phyloP scores from a whole-genome alignment of 164 flowering plant genomes.

The Aristolochia fimbriata region DNA sequence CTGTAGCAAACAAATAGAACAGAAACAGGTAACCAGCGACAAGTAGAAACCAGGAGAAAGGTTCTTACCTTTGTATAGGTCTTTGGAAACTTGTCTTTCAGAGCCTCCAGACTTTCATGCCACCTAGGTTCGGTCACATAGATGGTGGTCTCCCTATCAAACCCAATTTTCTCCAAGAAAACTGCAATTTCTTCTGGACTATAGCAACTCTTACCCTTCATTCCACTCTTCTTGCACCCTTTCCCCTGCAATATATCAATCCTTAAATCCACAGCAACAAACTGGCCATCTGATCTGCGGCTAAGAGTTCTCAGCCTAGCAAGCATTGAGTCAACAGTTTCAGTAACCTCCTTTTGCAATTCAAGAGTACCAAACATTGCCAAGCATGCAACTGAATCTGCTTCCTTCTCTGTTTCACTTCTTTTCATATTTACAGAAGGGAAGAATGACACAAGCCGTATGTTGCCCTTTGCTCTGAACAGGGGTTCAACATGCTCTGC shows the following conservation, averaged over 20 bases:
- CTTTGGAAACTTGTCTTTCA: constrained; percentile 77
- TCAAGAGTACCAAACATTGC: constrained; percentile 75
- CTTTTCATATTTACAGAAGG: constrained; percentile 80
- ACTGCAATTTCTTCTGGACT: constrained; percentile 55
- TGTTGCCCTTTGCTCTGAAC: constrained; percentile 42
- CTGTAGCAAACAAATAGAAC: neutral
- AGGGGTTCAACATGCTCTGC: constrained; percentile 51
- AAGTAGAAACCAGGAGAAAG: neutral
- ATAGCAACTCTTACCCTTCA: constrained; percentile 52
- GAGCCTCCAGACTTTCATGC: constrained; percentile 60
- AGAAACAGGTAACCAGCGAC: neutral
- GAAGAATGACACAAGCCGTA: constrained; percentile 72
- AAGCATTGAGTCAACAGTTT: constrained; percentile 74
- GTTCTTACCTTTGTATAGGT: constrained; percentile 70
- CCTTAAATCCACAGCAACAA: constrained; percentile 83
- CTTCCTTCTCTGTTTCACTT: constrained; percentile 18
- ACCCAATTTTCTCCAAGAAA: constrained; percentile 68
- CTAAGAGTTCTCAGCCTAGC: constrained; percentile 65
- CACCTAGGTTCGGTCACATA: constrained; percentile 77
- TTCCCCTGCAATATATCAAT: constrained; percentile 62
- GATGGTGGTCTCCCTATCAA: constrained; percentile 53
- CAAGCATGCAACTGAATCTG: constrained; percentile 60
- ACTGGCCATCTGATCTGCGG: constrained; percentile 56
- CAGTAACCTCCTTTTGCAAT: constrained; percentile 61
- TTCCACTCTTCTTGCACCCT: constrained; percentile 48